Evolutionary conservation across 768 basidiomycete genomes (phyloP), one percentile per base, ranked within the genome.

Genomic region (Xerocomus spinulosus): DNA sequence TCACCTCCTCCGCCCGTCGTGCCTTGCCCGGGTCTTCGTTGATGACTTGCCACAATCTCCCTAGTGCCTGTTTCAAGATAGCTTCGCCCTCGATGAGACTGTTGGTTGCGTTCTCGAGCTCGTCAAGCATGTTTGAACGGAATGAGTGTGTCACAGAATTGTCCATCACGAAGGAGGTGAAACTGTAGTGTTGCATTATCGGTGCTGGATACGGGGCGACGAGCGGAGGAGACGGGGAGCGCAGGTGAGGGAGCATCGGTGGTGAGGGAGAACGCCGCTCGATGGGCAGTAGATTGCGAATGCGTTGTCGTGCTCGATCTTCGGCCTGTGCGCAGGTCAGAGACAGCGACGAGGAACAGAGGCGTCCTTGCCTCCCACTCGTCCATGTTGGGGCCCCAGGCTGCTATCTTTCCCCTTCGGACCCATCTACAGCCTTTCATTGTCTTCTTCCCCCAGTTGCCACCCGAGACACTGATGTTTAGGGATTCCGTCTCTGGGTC

Each of bases 401-500:
- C 73, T 24, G 81, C 79, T 50, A 91, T 80, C 68, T 93, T 92
- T 38, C 90, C 87, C 61, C 76, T 79, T 15, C 89, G 79, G 41
- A 87, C 75, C 89, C 89, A 92, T 60, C 89, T 75, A 17, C 87
- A 80, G n/a, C 82, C 83, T 61, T 81, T 81, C 49, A 75, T 67
- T 9, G 75, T 78, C 69, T 93, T 93, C 50, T 82, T 79, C 3
- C 91, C 91, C 88, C 91, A 92, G 56, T 93, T 93, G 29, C 91
- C 85, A 36, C 74, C 71, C 12, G 72, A 73, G 33, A 75, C 67
- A 26, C 74, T 72, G 46, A 73, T 66, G 43, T 67, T 54, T 46
- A 78, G 69, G 51, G 83, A 82, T 46, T 75, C 71, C 35, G 82
- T 81, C 51, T 84, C 82, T 14, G 82, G 82, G 48, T 78, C 77